Percentiles rank a stretch among this genome's conserved stretches.
phyloP scores from a whole-genome alignment of 805 yeast species.

The Starmera dryadoides region DNA sequence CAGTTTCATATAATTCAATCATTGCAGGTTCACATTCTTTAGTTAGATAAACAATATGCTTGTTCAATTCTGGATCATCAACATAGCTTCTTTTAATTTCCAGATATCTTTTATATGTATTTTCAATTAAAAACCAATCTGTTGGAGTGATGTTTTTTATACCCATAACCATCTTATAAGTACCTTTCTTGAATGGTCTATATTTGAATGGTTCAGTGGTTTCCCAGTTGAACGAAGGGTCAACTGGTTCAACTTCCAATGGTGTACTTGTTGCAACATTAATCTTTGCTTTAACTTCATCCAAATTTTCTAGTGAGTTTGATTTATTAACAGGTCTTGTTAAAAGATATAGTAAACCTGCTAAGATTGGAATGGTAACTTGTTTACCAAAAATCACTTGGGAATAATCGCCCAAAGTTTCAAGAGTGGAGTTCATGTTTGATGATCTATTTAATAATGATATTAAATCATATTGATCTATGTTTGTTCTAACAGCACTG shows the following conservation, averaged over 20 bases:
- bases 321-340: too few relatives aligned
- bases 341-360: not conserved
- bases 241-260: constrained; percentile 23
- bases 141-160: constrained; percentile 38
- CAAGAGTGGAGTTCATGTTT: too few relatives aligned
- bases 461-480: too few relatives aligned
- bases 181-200: constrained; percentile 56
- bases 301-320: too few relatives aligned
- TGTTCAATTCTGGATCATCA: constrained; percentile 23
- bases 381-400: too few relatives aligned
- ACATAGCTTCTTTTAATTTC: constrained; percentile 30
- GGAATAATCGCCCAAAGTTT: too few relatives aligned
- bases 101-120: constrained; percentile 44
- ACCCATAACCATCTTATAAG: constrained; percentile 59
- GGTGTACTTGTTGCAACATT: too few relatives aligned
- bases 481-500: too few relatives aligned
- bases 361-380: not conserved
- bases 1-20: constrained; percentile 45
- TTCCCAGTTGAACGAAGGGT: constrained; percentile 35
- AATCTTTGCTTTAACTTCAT: too few relatives aligned
- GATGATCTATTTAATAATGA: too few relatives aligned
- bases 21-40: constrained; percentile 28
- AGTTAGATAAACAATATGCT: constrained; percentile 27
- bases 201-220: constrained; percentile 34
- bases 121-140: constrained; percentile 57